phyloP scores from a whole-genome alignment of 345 rosid species.

The Mallotus nudiflorus region DNA sequence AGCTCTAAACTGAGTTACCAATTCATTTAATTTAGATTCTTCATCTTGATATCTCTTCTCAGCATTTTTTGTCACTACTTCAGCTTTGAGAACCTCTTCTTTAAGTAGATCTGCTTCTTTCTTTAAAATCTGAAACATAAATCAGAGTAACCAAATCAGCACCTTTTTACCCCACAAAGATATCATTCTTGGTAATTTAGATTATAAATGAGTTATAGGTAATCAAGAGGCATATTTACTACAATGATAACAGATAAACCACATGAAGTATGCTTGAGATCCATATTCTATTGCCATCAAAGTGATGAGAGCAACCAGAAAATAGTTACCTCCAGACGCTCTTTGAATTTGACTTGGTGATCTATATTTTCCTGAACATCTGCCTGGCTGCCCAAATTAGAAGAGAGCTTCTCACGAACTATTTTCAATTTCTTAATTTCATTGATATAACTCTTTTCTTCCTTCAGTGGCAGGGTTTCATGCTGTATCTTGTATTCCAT shows the following conservation, averaged over 20 bases:
- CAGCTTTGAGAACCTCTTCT: slow-evolving; percentile 53
- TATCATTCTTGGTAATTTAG: not conserved
- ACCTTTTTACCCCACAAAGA: not conserved
- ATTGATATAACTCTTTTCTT: slow-evolving; percentile 70
- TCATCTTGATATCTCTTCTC: slow-evolving; percentile 47
- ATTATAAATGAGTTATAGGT: not conserved
- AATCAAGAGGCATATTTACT: not conserved
- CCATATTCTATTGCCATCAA: slow-evolving; percentile 4
- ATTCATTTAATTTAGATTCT: slow-evolving; percentile 42
- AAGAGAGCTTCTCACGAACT: slow-evolving; percentile 52
- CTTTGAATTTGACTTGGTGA: slow-evolving; percentile 63
- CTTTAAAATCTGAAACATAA: slow-evolving; percentile 51
- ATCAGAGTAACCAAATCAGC: slow-evolving; percentile 11
- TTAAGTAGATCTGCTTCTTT: slow-evolving; percentile 69
- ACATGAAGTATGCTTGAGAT: not conserved
- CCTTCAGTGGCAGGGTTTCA: slow-evolving; percentile 65
- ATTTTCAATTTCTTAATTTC: slow-evolving; percentile 69
- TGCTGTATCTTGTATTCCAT: slow-evolving; percentile 73
- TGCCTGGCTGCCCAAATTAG: slow-evolving; percentile 54
- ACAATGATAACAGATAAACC: not conserved
- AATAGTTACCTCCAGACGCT: slow-evolving; percentile 65
- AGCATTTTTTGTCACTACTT: slow-evolving; percentile 56
- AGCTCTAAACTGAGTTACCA: slow-evolving; percentile 47
- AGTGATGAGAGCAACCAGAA: not conserved
- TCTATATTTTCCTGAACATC: slow-evolving; percentile 63